Conservation (phyloP, 2,329 filamentous ascomycete genomes). For the Dothistroma septosporum region DNA sequence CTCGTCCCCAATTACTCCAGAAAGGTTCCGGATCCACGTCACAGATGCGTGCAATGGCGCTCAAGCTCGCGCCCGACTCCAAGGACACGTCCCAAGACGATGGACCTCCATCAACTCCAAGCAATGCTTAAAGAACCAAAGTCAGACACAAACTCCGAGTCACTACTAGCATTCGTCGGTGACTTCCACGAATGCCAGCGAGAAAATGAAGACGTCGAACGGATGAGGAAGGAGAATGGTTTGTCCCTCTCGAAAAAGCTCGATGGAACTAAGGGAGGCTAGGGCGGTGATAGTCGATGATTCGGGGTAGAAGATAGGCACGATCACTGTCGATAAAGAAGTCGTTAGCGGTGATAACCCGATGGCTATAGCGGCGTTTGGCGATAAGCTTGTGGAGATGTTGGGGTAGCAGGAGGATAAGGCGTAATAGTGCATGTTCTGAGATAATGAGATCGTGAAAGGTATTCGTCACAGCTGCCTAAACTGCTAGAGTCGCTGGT, state of each 20-base stretch:
- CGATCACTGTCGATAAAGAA: background rate
- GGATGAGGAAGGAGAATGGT: background rate
- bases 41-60: no score
- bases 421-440: background rate
- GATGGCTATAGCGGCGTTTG: background rate
- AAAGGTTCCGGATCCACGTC: no score
- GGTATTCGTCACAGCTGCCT: no score
- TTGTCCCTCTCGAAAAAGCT: no score
- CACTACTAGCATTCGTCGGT: background rate
- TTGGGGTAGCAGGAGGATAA: background rate
- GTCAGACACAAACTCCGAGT: background rate
- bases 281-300: background rate
- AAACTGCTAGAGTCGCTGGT: no score
- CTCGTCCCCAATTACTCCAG: no score
- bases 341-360: background rate
- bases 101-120: no score
- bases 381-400: background rate
- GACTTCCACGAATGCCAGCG: background rate
- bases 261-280: background rate
- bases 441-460: background rate
- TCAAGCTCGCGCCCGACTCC: no score
- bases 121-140: background rate
- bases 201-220: background rate
- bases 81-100: no score
- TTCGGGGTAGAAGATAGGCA: background rate